Evolutionary conservation across 176 grass and related monocot species (phyloP).

Genomic region (Echinochloa phyllopogon): DNA sequence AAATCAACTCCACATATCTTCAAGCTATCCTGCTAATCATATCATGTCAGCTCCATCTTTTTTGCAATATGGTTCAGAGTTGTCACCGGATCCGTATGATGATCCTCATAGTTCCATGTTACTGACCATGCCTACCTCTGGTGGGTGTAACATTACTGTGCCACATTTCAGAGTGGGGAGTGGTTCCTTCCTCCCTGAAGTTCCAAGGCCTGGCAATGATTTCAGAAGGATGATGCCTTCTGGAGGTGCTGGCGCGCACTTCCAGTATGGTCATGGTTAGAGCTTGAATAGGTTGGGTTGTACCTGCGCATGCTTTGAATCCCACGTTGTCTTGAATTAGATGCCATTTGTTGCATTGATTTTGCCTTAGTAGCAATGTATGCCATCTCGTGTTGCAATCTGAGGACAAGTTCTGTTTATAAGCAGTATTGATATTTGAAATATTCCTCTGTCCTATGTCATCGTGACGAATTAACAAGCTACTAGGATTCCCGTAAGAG

Average conservation of each 20-base stretch:
- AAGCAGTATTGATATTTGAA: slow-evolving; percentile 8
- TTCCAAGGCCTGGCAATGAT: slow-evolving; percentile 32
- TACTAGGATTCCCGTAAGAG: slow-evolving; percentile 1
- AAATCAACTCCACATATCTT: slow-evolving; percentile 20
- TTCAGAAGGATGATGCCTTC: slow-evolving; percentile 41
- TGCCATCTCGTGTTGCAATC: slow-evolving; percentile 5
- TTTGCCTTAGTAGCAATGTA: slow-evolving; percentile 25
- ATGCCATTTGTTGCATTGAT: slow-evolving; percentile 12
- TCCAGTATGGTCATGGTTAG: slow-evolving; percentile 42
- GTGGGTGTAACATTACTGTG: slow-evolving; percentile 36
- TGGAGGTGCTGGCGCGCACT: slow-evolving; percentile 40
- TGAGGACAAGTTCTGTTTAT: slow-evolving; percentile 34
- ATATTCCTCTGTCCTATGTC: slow-evolving; percentile 1
- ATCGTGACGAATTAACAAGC: neutral
- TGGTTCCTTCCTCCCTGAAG: slow-evolving; percentile 39
- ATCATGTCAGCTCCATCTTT: slow-evolving; percentile 22
- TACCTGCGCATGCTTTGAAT: slow-evolving; percentile 33
- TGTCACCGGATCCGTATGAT: slow-evolving; percentile 24
- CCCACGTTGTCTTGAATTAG: slow-evolving; percentile 7
- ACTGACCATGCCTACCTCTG: slow-evolving; percentile 29
- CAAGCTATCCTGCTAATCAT: slow-evolving; percentile 43
- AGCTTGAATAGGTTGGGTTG: slow-evolving; percentile 23
- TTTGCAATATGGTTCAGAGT: slow-evolving; percentile 39
- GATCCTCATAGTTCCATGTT: slow-evolving; percentile 35
- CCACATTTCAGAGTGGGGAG: slow-evolving; percentile 40